Percentiles rank a stretch among this genome's conserved stretches.
phyloP scores from a whole-genome alignment of 179 eudicot species.

The Spinacia oleracea region DNA sequence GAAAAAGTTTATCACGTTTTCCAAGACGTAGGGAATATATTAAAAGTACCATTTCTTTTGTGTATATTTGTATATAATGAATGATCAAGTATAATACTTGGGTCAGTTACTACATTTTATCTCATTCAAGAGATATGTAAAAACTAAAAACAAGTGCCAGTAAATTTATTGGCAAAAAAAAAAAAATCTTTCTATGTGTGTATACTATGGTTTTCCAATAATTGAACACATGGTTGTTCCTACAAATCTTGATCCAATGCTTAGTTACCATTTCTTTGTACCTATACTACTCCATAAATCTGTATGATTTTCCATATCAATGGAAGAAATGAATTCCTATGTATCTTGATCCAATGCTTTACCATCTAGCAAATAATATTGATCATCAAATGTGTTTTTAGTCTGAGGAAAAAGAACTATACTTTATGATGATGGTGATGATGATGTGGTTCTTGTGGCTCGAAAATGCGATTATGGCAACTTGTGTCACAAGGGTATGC shows the following conservation, averaged over 20 bases:
- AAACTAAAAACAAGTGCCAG: background rate
- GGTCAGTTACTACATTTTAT: background rate
- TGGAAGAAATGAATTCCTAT: constrained; percentile 8
- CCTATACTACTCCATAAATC: no score
- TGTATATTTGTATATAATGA: background rate
- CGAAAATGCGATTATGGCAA: constrained; percentile 62
- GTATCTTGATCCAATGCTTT: background rate
- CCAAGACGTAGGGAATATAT: background rate
- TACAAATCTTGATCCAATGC: no score
- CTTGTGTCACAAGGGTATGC: constrained; percentile 75
- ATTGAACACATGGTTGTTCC: no score
- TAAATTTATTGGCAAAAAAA: constrained; percentile 11
- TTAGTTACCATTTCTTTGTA: no score
- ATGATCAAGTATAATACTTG: background rate
- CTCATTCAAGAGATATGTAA: background rate
- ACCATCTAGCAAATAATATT: constrained; percentile 8
- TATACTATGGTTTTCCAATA: no score
- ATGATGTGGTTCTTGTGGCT: constrained; percentile 43
- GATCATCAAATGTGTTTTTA: constrained; percentile 9
- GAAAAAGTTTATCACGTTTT: background rate
- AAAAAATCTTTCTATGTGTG: no score
- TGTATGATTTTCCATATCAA: background rate
- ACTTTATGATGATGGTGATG: constrained; percentile 23
- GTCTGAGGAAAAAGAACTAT: constrained; percentile 12
- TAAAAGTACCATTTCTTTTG: no score